Evolutionary conservation across 495 filamentous ascomycete species (phyloP), one percentile per base, ranked within the genome.

Genomic region (Amphirosellinia nigrospora): DNA sequence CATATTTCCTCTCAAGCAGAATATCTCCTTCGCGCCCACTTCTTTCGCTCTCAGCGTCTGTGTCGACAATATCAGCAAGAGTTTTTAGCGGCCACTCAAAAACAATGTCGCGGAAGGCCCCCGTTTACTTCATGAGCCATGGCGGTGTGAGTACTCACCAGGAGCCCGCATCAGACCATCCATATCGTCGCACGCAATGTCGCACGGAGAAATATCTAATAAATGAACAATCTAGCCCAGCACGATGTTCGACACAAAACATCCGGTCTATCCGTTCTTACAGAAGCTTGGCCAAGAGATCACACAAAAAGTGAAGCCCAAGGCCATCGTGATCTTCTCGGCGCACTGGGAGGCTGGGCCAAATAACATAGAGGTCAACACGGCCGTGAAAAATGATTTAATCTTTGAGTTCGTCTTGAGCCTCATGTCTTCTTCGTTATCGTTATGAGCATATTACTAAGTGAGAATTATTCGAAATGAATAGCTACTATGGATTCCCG

Each of bases 321-420:
- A 88, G 66, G 94, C 93, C 19, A 85, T 96, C 16, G 91, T 97
- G 13, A 92, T 97, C 15, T 93, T 97, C 78, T 94, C 92, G 13
- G 93, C 92, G 30, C 93, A 97, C 80, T 96, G 94, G 94, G 90
- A 94, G 79, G 86, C 83, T 28, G 81, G 81, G 1, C 76, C 76
- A 39, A 80, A 87, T 73, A 83, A 80, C 4, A 86, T 96, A 65
- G 82, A 92, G 74, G 88, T 96, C 71, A 96, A 96, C 79, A 88
- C 85, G 11, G 89, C 87, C 5, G 90, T 90, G 71, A 79, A 83
- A 67, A 91, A 86, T 1, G 89, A 92, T 70, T 77, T 96, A 74
- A 93, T 96, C 56, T 96, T 96, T 80, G 94, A 97, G 88, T 92
- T 82, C 60, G 82, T 71, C 30, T 19, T 39, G 64, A 66, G 28